A percentile compares a stretch with the other conserved stretches of the same genome.
phyloP scores from a whole-genome alignment of 768 basidiomycete species.

The Boletus rex-veris region DNA sequence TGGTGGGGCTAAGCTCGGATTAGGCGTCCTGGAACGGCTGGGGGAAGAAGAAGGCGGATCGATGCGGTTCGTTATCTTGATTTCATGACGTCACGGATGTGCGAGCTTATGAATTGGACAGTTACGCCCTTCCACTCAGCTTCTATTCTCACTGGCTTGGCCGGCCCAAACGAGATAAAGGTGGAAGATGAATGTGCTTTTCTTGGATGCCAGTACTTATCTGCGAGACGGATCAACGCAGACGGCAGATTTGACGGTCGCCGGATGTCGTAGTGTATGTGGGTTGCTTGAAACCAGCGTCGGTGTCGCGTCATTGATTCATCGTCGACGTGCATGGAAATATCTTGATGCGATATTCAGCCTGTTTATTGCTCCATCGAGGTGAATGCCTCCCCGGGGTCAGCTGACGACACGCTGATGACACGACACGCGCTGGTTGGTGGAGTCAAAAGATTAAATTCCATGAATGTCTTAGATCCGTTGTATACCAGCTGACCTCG shows the following conservation, averaged over 20 bases:
- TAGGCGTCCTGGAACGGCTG: constrained; percentile 75
- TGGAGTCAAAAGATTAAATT: constrained; percentile 8
- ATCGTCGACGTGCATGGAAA: constrained; percentile 6
- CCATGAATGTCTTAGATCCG: constrained; percentile 11
- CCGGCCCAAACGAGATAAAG: constrained; percentile 77
- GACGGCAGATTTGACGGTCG: constrained; percentile 36
- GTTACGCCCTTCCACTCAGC: constrained; percentile 93
- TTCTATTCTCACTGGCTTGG: constrained; percentile 75
- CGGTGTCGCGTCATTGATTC: constrained; percentile 2
- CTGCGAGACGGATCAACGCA: constrained; percentile 51
- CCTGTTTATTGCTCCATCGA: not conserved
- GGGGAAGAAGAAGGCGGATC: constrained; percentile 82
- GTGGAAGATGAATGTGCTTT: constrained; percentile 81
- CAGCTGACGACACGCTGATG: constrained; percentile 1
- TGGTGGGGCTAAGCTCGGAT: constrained; percentile 80
- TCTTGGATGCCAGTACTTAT: constrained; percentile 87
- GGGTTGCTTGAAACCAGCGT: constrained; percentile 1
- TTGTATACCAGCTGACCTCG: constrained; percentile 1
- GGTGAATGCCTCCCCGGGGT: not conserved
- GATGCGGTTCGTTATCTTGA: constrained; percentile 53
- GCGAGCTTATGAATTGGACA: constrained; percentile 27
- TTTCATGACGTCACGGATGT: constrained; percentile 4
- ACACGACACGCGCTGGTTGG: not conserved
- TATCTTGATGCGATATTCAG: not conserved
- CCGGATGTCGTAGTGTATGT: constrained; percentile 25